Percentiles rank a stretch among this genome's conserved stretches.
These are phyloP conservation scores for Ulvella scutata DNA, from an alignment of 139 green algal species.

Conservation along the genomic window DNA sequence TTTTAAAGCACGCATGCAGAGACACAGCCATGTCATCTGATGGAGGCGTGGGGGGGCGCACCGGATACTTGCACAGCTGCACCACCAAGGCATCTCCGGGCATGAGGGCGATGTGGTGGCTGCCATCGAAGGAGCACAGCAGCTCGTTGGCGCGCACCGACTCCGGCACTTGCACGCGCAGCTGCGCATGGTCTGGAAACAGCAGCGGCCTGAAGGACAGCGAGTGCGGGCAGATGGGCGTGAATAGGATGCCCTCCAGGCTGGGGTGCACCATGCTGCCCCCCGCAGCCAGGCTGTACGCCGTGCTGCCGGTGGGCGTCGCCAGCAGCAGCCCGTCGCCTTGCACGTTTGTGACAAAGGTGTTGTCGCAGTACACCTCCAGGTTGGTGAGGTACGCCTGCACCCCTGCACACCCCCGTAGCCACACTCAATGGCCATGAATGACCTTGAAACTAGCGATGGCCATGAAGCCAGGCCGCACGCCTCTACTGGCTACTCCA, in stretches of 20 bases:
- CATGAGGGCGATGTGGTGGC: conserved; percentile 20
- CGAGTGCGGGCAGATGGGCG: conserved; percentile 58
- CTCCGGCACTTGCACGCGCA: conserved; percentile 40
- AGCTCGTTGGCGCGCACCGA: conserved; percentile 14
- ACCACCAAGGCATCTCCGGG: conserved; percentile 13
- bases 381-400: conserved; percentile 63
- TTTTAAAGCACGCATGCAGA: no score
- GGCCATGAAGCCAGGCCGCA: no score
- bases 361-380: conserved; percentile 57
- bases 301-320: conserved; percentile 80
- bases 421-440: no score
- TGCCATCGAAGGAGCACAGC: conserved; percentile 61
- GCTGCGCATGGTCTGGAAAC: conserved; percentile 44
- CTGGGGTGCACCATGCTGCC: conserved; percentile 62
- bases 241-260: conserved; percentile 32
- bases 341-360: conserved; percentile 63
- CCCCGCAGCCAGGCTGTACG: conserved; percentile 78
- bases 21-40: no score
- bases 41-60: no score
- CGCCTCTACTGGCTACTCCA: no score
- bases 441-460: no score
- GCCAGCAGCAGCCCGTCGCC: conserved; percentile 79
- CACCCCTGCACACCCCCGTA: no score
- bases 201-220: conserved; percentile 54
- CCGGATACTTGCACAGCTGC: background rate